These are phyloP conservation scores for Aspergillus thermomutatus DNA, from an alignment of 2,329 filamentous ascomycete genomes.

Conservation along the genomic window DNA sequence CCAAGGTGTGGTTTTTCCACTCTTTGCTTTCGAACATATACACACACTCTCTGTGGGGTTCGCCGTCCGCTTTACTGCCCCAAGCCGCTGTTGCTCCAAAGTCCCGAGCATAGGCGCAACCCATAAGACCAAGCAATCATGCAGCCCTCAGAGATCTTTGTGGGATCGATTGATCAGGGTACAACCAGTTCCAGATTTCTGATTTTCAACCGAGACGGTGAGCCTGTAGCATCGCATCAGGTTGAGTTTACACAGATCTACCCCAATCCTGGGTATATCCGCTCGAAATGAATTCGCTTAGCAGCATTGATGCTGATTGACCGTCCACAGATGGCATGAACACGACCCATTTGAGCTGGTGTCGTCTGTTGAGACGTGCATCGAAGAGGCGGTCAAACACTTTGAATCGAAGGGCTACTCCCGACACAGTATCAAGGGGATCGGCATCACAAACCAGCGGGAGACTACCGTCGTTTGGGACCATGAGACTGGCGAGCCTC, in stretches of 20 bases:
- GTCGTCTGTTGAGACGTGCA: conserved; percentile 70
- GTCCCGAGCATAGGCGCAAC: not conserved
- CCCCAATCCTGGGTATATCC: conserved; percentile 72
- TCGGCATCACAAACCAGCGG: conserved; percentile 87
- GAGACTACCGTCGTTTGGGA: conserved; percentile 89
- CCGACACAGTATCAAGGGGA: conserved; percentile 62
- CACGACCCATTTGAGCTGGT: conserved; percentile 77
- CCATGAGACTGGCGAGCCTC: conserved; percentile 69
- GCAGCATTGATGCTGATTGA: not conserved
- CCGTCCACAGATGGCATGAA: conserved; percentile 70
- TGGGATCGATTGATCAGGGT: conserved; percentile 86
- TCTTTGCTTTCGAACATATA: not conserved
- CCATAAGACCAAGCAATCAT: conserved; percentile 10
- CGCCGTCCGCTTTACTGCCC: not conserved
- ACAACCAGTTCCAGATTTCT: conserved; percentile 86
- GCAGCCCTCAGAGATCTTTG: conserved; percentile 49
- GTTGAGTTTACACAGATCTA: conserved; percentile 83
- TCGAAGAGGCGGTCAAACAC: conserved; percentile 66
- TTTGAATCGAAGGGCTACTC: conserved; percentile 66
- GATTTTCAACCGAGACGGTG: conserved; percentile 77
- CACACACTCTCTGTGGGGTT: not conserved
- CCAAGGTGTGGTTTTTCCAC: not conserved
- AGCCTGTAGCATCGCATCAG: conserved; percentile 77
- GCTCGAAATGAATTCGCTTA: not conserved
- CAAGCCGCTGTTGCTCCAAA: not conserved